These are phyloP conservation scores for Bothriochloa decipiens DNA, from an alignment of 176 grass and related monocot genomes.

Conservation along the genomic window DNA sequence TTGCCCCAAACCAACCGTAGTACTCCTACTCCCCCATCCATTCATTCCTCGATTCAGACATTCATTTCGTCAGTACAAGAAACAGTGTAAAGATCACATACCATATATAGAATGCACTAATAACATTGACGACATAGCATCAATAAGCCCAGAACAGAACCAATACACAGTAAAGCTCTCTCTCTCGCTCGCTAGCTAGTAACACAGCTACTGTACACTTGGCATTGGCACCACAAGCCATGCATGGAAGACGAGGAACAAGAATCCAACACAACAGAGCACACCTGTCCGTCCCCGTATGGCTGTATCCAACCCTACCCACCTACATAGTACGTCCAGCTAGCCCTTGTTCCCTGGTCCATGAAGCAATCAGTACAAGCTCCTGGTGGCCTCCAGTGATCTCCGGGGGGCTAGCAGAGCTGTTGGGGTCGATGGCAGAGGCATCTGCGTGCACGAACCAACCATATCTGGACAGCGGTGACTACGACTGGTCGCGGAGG, in stretches of 20 bases:
- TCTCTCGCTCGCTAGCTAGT: background rate
- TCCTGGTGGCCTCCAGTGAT: background rate
- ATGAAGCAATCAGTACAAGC: background rate
- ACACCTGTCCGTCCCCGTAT: background rate
- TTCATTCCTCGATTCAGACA: background rate
- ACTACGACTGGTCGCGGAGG: background rate
- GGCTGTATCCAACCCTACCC: background rate
- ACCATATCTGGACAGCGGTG: too few species aligned
- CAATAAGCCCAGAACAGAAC: background rate
- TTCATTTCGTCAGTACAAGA: background rate
- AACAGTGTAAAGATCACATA: slow-evolving; percentile 6
- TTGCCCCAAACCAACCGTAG: background rate
- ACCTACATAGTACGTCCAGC: background rate
- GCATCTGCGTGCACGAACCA: too few species aligned
- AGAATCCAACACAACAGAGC: background rate
- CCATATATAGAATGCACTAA: slow-evolving; percentile 2
- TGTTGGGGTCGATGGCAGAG: background rate
- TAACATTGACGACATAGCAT: background rate
- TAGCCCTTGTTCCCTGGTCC: background rate
- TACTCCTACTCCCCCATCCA: background rate
- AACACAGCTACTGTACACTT: slow-evolving; percentile 14
- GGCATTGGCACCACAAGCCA: background rate
- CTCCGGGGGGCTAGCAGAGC: background rate
- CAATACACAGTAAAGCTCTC: background rate
- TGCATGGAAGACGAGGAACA: background rate